These are phyloP conservation scores for Phellopilus nigrolimitatus DNA, from an alignment of 1,284 basidiomycete species.

Conservation along the genomic window DNA sequence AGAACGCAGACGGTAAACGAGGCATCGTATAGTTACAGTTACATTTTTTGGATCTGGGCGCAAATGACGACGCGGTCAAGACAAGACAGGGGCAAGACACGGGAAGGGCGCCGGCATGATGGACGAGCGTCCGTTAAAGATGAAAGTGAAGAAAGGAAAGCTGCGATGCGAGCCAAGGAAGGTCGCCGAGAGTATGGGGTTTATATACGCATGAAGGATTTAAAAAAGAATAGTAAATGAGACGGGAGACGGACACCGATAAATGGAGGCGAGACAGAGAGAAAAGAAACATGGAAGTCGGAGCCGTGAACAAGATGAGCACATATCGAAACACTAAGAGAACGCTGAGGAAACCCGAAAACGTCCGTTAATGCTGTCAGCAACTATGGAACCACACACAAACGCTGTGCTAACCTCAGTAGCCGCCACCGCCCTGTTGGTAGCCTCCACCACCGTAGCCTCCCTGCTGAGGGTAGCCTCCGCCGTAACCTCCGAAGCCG, in stretches of 20 bases:
- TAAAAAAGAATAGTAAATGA: not conserved
- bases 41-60: slow-evolving; percentile 12
- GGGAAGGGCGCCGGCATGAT: not conserved
- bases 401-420: slow-evolving; percentile 1
- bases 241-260: slow-evolving; percentile 13
- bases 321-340: not conserved
- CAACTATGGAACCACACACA: not conserved
- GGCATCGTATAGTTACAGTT: slow-evolving; percentile 16
- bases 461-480: slow-evolving; percentile 26
- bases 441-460: slow-evolving; percentile 29
- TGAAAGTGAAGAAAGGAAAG: not conserved
- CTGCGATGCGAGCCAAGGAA: too few species aligned
- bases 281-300: slow-evolving; percentile 8
- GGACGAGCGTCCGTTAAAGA: not conserved
- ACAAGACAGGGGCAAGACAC: slow-evolving; percentile 3
- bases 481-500: slow-evolving; percentile 30
- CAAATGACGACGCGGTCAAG: not conserved
- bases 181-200: not conserved
- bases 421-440: slow-evolving; percentile 29
- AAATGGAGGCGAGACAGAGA: not conserved
- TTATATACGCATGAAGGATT: not conserved
- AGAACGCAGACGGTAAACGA: not conserved
- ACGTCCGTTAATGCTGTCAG: too few species aligned
- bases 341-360: too few species aligned
- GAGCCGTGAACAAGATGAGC: slow-evolving; percentile 7